These are phyloP conservation scores for Apiosordaria backusii DNA, from an alignment of 495 filamentous ascomycete species.

Conservation along the genomic window DNA sequence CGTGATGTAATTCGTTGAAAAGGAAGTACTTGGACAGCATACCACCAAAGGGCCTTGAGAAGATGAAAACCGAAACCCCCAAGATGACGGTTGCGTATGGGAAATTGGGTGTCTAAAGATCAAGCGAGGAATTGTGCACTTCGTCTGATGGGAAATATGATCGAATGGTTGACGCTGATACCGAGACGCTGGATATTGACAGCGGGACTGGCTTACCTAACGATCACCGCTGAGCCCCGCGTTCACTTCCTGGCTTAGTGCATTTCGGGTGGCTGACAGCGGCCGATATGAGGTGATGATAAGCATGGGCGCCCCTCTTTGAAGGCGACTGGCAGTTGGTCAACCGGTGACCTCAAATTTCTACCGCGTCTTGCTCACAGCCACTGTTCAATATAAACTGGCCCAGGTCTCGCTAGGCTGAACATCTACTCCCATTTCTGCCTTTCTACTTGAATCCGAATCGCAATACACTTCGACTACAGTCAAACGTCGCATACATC, in stretches of 20 bases:
- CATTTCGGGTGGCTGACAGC: background rate
- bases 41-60: background rate
- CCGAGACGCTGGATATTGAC: conserved; percentile 1
- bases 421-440: background rate
- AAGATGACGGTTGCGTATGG: background rate
- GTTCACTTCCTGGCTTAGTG: background rate
- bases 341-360: background rate
- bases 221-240: conserved; percentile 1
- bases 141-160: background rate
- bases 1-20: conserved; percentile 27
- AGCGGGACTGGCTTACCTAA: background rate
- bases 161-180: background rate
- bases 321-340: background rate
- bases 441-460: background rate
- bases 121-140: background rate
- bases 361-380: background rate
- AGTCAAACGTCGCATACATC: background rate
- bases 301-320: conserved; percentile 16
- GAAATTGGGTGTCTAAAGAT: background rate
- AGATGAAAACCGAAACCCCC: background rate
- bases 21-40: conserved; percentile 1
- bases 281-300: conserved; percentile 13
- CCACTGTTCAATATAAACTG: conserved; percentile 1
- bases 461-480: background rate
- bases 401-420: background rate